A percentile compares a stretch with the other conserved stretches of the same genome.
Evolutionary conservation across 306 rosid species (phyloP).

Genomic region (Cicer yamashitae): DNA sequence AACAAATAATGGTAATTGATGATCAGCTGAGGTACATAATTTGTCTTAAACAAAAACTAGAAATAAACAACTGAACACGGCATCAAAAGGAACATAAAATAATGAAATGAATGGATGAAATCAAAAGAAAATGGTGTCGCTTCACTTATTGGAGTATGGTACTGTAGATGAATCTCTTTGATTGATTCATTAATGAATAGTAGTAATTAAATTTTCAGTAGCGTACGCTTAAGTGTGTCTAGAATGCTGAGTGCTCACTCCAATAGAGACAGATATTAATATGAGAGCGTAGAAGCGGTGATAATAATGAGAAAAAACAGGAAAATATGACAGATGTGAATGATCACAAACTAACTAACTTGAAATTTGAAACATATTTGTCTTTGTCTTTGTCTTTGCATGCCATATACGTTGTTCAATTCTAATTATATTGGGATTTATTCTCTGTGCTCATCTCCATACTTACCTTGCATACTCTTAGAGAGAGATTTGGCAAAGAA

Average conservation of each 20-base stretch:
- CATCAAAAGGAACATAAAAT: slow-evolving; percentile 40
- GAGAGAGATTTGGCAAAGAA: no score
- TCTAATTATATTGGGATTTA: slow-evolving; percentile 5
- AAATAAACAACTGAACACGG: slow-evolving; percentile 27
- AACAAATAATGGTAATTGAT: no score
- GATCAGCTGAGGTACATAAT: slow-evolving; percentile 17
- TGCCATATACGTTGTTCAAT: slow-evolving; percentile 51
- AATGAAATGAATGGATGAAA: neutral
- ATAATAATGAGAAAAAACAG: slow-evolving; percentile 48
- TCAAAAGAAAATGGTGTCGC: neutral
- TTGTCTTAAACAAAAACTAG: slow-evolving; percentile 11
- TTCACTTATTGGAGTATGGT: slow-evolving; percentile 7
- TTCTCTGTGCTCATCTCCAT: slow-evolving; percentile 40
- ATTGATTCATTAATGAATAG: slow-evolving; percentile 30
- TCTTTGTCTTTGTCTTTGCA: neutral
- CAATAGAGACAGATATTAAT: slow-evolving; percentile 35
- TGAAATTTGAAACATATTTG: slow-evolving; percentile 23
- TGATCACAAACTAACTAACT: slow-evolving; percentile 22
- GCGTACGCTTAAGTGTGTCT: slow-evolving; percentile 18
- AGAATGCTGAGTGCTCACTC: neutral
- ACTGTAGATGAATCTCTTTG: slow-evolving; percentile 7
- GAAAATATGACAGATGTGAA: slow-evolving; percentile 60
- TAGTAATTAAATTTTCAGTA: slow-evolving; percentile 32
- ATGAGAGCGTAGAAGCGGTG: slow-evolving; percentile 56
- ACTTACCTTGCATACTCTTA: slow-evolving; percentile 23